These are phyloP conservation scores for Trichopus zeylanicus DNA, from an alignment of 116 monocot species.

Conservation along the genomic window DNA sequence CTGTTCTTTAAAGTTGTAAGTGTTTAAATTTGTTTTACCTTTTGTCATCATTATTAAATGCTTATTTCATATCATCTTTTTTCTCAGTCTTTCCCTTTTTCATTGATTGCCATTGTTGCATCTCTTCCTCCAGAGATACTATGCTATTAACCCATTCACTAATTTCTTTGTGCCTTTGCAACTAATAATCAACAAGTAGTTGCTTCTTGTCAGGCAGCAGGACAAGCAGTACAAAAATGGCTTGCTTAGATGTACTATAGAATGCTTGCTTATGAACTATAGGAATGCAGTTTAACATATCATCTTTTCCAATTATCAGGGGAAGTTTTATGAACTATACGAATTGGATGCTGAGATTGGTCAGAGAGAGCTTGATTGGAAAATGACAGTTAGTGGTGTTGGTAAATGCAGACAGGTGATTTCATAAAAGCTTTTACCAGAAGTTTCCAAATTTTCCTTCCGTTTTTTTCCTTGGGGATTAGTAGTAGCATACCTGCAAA, in stretches of 20 bases:
- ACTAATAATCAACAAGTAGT: too few relatives aligned
- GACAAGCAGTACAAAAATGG: background rate
- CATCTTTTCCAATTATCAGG: slow-evolving; percentile 18
- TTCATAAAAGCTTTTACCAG: background rate
- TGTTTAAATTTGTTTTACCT: background rate
- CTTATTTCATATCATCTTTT: background rate
- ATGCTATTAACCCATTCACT: too few relatives aligned
- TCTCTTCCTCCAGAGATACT: too few relatives aligned
- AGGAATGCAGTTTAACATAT: background rate
- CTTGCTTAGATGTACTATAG: background rate
- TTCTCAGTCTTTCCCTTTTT: background rate
- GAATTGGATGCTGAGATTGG: slow-evolving; percentile 99
- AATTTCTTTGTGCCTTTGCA: too few relatives aligned
- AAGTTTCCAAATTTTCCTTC: background rate
- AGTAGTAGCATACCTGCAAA: too few relatives aligned
- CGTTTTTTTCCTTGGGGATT: background rate
- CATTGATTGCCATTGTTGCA: background rate
- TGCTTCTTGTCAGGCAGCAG: background rate
- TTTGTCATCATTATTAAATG: background rate
- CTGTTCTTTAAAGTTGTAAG: slow-evolving; percentile 99
- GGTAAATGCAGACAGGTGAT: slow-evolving; percentile 98
- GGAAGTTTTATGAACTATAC: slow-evolving; percentile 97
- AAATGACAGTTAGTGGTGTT: slow-evolving; percentile 94
- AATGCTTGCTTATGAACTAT: background rate
- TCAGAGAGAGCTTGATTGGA: slow-evolving; percentile 96